These are phyloP conservation scores for Pleurotus eryngii DNA, from an alignment of 768 basidiomycete genomes.

Conservation along the genomic window DNA sequence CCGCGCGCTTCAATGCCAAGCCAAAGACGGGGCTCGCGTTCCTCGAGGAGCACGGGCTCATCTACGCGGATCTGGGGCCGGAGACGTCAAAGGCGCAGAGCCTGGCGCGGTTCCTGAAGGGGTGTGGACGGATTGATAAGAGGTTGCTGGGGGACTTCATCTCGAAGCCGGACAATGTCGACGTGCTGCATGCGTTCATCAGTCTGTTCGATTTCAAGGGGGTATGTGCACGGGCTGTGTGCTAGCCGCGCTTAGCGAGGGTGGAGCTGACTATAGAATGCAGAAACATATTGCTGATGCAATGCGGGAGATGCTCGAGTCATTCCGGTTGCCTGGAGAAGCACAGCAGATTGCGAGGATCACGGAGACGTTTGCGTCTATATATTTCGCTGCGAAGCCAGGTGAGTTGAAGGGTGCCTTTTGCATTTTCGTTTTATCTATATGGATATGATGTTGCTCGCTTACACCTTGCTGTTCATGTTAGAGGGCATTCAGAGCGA, in stretches of 20 bases:
- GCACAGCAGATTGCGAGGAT: slow-evolving; percentile 91
- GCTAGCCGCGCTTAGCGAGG: slow-evolving; percentile 18
- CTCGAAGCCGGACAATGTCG: slow-evolving; percentile 83
- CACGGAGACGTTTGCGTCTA: slow-evolving; percentile 90
- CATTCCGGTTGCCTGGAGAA: slow-evolving; percentile 94
- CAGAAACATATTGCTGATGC: slow-evolving; percentile 96
- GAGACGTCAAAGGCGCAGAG: slow-evolving; percentile 59
- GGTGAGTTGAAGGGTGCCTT: slow-evolving; percentile 40
- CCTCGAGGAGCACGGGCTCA: slow-evolving; percentile 86
- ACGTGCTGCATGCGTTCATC: slow-evolving; percentile 86
- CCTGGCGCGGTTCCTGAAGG: slow-evolving; percentile 84
- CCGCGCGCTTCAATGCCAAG: slow-evolving; percentile 85
- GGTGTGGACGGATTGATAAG: slow-evolving; percentile 84
- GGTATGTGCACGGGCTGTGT: slow-evolving; percentile 33
- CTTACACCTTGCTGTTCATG: background rate
- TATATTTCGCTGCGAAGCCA: slow-evolving; percentile 83
- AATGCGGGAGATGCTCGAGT: slow-evolving; percentile 90
- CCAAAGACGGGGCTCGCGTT: slow-evolving; percentile 89
- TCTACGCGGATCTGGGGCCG: slow-evolving; percentile 63
- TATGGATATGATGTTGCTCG: background rate
- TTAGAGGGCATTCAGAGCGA: slow-evolving; percentile 84
- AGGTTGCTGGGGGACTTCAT: slow-evolving; percentile 91
- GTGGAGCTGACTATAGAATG: too few species aligned
- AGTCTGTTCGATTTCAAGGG: slow-evolving; percentile 85
- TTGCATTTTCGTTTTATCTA: background rate